Base-by-base conservation (phyloP, 2,329 filamentous ascomycete genomes). In the Xylaria sp. region DNA sequence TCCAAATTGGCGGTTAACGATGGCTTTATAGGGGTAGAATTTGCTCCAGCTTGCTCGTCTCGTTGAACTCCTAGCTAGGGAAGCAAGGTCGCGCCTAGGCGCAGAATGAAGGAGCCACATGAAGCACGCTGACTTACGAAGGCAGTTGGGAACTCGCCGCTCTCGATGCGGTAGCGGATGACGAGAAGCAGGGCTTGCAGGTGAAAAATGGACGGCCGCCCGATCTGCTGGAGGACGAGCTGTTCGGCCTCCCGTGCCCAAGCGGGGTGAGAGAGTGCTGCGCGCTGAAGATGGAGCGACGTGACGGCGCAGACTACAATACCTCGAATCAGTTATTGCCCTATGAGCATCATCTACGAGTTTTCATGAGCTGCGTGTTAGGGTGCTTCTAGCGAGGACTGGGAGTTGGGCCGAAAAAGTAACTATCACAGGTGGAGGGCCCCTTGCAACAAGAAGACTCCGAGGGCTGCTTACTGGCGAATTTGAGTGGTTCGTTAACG, bases 201-300 rank as follows among this genome's bases (percentile, higher is more conserved):
- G 6, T 79, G 74, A 28, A 78, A 78, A 20, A 79, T 78, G 12
- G 78, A 79, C 0, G 78, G 79, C 4, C 73, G 75, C 15, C 78
- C 78, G 5, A 81, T 72, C 18, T 79, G 75, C 37, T 77, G 72
- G 51, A 79, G 70, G n/a, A 80, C 74, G 1, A 73, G 71, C 61
- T 77, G 74, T 70, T 81, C 79, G 3, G 79, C 79, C 37, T 74
- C 73, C 46, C 77, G 74, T 9, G 75, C 74, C 79, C 79, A 80
- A 0, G 73, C 59, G 18, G 75, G 72, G 65, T 77, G 73, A 63
- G 72, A 66, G 51, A 73, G 50, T 12, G 69, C 63, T 32, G 70
- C 70, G 68, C 74, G 70, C 62, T 74, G 70, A 23, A 79, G 75
- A 37, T 79, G 76, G n/a, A 80, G 63, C 7, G 78, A 72, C 4